Conservation (phyloP, 495 filamentous ascomycete genomes). For the Chaetomium cochliodes region DNA sequence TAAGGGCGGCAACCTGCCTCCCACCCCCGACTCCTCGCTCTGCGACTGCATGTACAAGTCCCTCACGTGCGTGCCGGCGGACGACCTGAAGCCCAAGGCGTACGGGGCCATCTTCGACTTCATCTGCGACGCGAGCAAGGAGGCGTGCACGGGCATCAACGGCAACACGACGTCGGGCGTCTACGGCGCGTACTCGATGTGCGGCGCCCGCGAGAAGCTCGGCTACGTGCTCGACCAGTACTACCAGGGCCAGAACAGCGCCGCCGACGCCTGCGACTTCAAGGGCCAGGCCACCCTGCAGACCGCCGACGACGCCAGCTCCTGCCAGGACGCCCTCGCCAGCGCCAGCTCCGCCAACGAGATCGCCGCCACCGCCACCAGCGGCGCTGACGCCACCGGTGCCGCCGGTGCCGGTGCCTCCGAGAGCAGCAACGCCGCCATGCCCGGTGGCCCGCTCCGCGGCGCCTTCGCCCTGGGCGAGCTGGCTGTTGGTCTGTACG, state of each 20-base stretch:
- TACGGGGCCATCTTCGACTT: slow-evolving; percentile 67
- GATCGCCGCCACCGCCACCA: slow-evolving; percentile 47
- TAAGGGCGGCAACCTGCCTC: slow-evolving; percentile 64
- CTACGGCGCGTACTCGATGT: slow-evolving; percentile 93
- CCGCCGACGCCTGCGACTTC: slow-evolving; percentile 71
- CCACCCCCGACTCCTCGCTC: slow-evolving; percentile 68
- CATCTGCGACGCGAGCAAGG: slow-evolving; percentile 59
- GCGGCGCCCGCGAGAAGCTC: slow-evolving; percentile 71
- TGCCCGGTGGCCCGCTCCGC: slow-evolving; percentile 16
- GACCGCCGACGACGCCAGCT: slow-evolving; percentile 14
- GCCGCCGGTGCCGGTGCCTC: slow-evolving; percentile 33
- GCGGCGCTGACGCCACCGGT: slow-evolving; percentile 44
- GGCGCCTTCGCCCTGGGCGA: slow-evolving; percentile 60
- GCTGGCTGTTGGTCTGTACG: slow-evolving; percentile 66
- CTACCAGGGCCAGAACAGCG: slow-evolving; percentile 62
- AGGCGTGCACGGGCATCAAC: slow-evolving; percentile 65
- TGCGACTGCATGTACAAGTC: slow-evolving; percentile 80
- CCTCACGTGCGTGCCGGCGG: slow-evolving; percentile 65
- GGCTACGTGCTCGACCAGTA: slow-evolving; percentile 79
- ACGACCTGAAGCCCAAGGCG: slow-evolving; percentile 47
- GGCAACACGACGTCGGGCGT: slow-evolving; percentile 67
- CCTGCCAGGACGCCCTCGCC: slow-evolving; percentile 41
- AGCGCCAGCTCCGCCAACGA: slow-evolving; percentile 47
- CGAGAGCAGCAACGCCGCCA: slow-evolving; percentile 36
- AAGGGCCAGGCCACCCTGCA: slow-evolving; percentile 39